Conservation (phyloP, 1,139 yeast genomes). For the Yarrowia galli region DNA sequence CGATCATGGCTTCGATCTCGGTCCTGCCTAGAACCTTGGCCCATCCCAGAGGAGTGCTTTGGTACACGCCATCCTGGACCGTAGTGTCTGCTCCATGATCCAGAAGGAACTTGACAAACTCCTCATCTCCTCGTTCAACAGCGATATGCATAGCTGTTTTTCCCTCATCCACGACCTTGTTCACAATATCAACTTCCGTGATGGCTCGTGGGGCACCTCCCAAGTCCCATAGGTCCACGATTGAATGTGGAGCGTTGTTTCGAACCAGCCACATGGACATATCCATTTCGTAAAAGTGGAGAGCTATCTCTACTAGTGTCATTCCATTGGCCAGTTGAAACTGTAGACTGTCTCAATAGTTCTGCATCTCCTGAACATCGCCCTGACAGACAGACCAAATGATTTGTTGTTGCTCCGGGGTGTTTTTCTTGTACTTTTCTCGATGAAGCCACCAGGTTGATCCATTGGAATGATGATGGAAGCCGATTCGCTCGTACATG, state of each 20-base stretch:
- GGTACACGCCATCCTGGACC: background rate
- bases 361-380: background rate
- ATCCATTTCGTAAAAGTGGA: slow-evolving; percentile 2
- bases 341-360: background rate
- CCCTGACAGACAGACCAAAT: slow-evolving; percentile 18
- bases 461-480: slow-evolving; percentile 10
- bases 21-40: slow-evolving; percentile 3
- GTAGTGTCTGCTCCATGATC: background rate
- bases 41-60: slow-evolving; percentile 24
- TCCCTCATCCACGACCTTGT: slow-evolving; percentile 4
- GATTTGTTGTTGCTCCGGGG: background rate
- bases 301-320: slow-evolving; percentile 5
- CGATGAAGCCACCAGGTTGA: slow-evolving; percentile 31
- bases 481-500: slow-evolving; percentile 19
- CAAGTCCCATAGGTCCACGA: slow-evolving; percentile 23
- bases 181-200: background rate
- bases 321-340: slow-evolving; percentile 5
- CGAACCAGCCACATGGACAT: slow-evolving; percentile 8
- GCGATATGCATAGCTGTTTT: slow-evolving; percentile 24
- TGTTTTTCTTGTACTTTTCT: slow-evolving; percentile 8
- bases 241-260: slow-evolving; percentile 25
- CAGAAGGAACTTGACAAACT: slow-evolving; percentile 15
- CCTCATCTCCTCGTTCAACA: slow-evolving; percentile 28
- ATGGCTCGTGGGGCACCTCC: slow-evolving; percentile 5
- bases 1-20: background rate